Conservation (phyloP, 1,284 basidiomycete genomes). For the Pascua guehoae region DNA sequence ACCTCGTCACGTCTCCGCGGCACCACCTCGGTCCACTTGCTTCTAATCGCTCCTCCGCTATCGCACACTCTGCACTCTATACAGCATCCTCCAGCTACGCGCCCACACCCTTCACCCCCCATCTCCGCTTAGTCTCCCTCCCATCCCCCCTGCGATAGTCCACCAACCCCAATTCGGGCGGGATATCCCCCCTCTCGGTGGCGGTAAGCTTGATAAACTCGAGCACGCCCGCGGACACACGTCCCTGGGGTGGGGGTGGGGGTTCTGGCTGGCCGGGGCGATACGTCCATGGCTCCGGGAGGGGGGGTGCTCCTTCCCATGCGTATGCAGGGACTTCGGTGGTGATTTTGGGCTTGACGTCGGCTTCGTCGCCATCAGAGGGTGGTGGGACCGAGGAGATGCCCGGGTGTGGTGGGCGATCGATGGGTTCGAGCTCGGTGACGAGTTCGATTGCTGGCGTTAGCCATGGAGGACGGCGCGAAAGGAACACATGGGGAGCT, state of each 20-base stretch:
- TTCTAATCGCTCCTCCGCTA: neutral
- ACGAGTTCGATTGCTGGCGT: constrained; percentile 9
- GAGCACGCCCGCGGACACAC: constrained; percentile 36
- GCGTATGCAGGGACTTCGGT: constrained; percentile 21
- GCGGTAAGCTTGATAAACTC: constrained; percentile 46
- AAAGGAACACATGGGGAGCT: too few species aligned
- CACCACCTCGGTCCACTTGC: neutral
- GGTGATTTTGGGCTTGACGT: constrained; percentile 10
- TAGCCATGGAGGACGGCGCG: neutral
- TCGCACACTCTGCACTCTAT: neutral
- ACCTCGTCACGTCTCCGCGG: neutral
- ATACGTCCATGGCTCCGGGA: constrained; percentile 41
- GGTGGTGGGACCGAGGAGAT: neutral
- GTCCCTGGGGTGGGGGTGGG: constrained; percentile 6
- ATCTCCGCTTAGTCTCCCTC: constrained; percentile 14
- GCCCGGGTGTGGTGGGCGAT: neutral
- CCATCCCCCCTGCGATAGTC: constrained; percentile 29
- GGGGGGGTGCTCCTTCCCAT: constrained; percentile 32
- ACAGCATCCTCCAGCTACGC: neutral
- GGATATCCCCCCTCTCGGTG: constrained; percentile 40
- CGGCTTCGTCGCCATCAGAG: constrained; percentile 4
- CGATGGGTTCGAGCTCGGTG: constrained; percentile 2
- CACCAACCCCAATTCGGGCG: constrained; percentile 44
- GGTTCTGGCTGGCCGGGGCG: constrained; percentile 9
- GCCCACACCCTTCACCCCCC: constrained; percentile 22